Evolutionary conservation across 2,329 filamentous ascomycete species (phyloP).

Genomic region (Juglanconis oblonga): DNA sequence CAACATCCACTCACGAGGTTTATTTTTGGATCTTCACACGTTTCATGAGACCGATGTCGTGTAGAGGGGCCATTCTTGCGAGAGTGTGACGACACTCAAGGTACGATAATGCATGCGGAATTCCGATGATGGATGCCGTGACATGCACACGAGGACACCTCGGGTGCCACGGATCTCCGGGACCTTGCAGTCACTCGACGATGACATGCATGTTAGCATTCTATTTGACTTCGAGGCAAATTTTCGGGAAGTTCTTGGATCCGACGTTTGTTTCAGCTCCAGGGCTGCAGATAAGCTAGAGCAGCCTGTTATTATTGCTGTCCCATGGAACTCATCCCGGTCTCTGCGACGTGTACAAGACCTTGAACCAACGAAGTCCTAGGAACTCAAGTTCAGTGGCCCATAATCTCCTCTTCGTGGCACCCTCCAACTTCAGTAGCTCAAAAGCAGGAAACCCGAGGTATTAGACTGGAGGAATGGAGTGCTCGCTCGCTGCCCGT

Average conservation of each 20-base stretch:
- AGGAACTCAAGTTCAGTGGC: no score
- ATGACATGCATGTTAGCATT: constrained; percentile 1
- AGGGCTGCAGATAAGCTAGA: not conserved
- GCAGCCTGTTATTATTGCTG: not conserved
- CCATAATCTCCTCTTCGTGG: no score
- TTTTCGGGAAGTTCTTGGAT: not conserved
- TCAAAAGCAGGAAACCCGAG: no score
- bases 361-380: no score
- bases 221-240: not conserved
- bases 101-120: constrained; percentile 16
- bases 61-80: constrained; percentile 10
- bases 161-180: constrained; percentile 12
- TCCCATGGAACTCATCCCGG: not conserved
- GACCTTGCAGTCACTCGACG: constrained; percentile 16
- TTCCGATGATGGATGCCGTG: constrained; percentile 5
- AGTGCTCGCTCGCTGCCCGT: no score
- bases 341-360: not conserved
- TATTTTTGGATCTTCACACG: constrained; percentile 3
- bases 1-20: not conserved
- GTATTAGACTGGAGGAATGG: no score
- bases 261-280: not conserved
- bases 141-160: not conserved
- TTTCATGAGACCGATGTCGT: not conserved
- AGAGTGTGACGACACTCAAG: constrained; percentile 6
- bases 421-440: no score